These are phyloP conservation scores for Ganoderma meredithae DNA, from an alignment of 1,284 basidiomycete genomes.

Conservation along the genomic window DNA sequence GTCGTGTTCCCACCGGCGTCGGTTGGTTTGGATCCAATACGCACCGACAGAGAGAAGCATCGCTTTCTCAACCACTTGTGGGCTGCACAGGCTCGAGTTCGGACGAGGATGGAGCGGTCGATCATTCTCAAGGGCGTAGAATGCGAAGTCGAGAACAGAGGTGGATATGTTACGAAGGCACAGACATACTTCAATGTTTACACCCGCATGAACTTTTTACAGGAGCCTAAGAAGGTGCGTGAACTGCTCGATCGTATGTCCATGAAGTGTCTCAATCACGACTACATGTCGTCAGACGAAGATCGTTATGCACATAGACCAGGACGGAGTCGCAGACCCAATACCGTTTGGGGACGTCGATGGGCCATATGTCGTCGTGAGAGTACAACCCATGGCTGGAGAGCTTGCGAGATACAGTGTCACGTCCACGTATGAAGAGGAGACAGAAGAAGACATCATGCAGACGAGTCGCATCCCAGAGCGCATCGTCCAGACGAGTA, in stretches of 20 bases:
- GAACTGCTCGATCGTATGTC: neutral
- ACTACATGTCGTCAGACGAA: constrained; percentile 66
- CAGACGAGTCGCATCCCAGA: constrained; percentile 75
- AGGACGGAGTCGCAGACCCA: constrained; percentile 73
- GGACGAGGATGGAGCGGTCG: constrained; percentile 73
- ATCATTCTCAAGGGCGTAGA: constrained; percentile 76
- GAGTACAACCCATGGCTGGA: constrained; percentile 83
- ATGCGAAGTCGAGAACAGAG: constrained; percentile 70
- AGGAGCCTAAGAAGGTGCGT: constrained; percentile 78
- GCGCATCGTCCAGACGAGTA: constrained; percentile 83
- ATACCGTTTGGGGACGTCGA: constrained; percentile 74
- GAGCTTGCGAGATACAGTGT: constrained; percentile 82
- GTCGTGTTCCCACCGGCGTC: constrained; percentile 76
- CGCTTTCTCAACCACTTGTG: constrained; percentile 90
- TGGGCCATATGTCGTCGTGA: constrained; percentile 77
- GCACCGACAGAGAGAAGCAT: constrained; percentile 71
- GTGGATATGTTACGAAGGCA: constrained; percentile 69
- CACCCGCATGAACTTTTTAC: constrained; percentile 76
- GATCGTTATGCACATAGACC: constrained; percentile 85
- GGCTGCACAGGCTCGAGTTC: constrained; percentile 81
- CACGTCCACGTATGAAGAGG: constrained; percentile 74
- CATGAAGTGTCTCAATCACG: neutral
- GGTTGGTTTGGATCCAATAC: constrained; percentile 66
- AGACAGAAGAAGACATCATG: constrained; percentile 83
- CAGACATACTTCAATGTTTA: constrained; percentile 88